Percentiles rank a stretch among this genome's conserved stretches.
These are phyloP conservation scores for Trichothecium sympodiale DNA, from an alignment of 2,329 filamentous ascomycete genomes.

Conservation along the genomic window DNA sequence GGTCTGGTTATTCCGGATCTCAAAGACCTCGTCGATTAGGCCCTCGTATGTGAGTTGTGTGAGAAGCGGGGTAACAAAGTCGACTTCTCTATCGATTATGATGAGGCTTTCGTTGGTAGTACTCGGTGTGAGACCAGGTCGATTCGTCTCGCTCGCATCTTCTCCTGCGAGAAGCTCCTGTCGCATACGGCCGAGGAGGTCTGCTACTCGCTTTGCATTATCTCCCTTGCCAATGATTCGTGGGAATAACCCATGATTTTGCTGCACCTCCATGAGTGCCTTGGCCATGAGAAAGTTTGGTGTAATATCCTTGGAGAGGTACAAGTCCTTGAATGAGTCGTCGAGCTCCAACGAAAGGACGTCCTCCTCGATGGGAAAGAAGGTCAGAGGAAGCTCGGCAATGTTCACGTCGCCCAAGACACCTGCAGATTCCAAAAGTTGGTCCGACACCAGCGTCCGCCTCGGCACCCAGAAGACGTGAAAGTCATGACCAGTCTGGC, in stretches of 20 bases:
- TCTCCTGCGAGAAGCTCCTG: slow-evolving; percentile 79
- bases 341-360: slow-evolving; percentile 84
- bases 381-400: slow-evolving; percentile 75
- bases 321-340: slow-evolving; percentile 77
- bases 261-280: slow-evolving; percentile 89
- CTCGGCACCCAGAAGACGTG: slow-evolving; percentile 94
- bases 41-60: slow-evolving; percentile 97
- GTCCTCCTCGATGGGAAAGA: slow-evolving; percentile 86
- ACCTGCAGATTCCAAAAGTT: slow-evolving; percentile 83
- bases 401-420: slow-evolving; percentile 89
- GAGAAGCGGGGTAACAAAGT: slow-evolving; percentile 82
- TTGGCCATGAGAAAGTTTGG: slow-evolving; percentile 81
- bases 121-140: slow-evolving; percentile 69
- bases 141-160: slow-evolving; percentile 49
- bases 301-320: slow-evolving; percentile 81
- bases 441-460: slow-evolving; percentile 81
- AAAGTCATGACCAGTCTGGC: slow-evolving; percentile 87
- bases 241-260: slow-evolving; percentile 85
- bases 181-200: slow-evolving; percentile 81
- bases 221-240: slow-evolving; percentile 93
- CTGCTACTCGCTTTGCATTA: slow-evolving; percentile 78
- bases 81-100: slow-evolving; percentile 89
- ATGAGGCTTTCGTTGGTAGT: slow-evolving; percentile 82
- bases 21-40: slow-evolving; percentile 85
- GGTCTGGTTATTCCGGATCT: slow-evolving; percentile 83